A percentile compares a stretch with the other conserved stretches of the same genome.
Evolutionary conservation across 352 stramenopile genomes (phyloP).

Genomic region (Pythium pyrilobum): DNA sequence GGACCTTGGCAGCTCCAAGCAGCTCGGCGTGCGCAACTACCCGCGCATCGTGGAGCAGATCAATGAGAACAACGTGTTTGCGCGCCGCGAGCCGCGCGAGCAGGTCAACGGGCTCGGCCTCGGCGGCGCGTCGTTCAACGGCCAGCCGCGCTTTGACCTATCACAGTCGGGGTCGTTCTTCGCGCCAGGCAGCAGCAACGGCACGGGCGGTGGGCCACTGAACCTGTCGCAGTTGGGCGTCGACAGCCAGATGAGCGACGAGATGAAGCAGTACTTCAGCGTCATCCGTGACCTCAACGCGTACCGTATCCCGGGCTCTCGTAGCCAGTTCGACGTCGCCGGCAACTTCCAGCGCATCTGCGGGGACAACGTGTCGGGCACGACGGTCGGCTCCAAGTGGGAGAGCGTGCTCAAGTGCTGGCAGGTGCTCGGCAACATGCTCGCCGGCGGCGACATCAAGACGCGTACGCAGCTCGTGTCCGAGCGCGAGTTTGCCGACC

Average conservation of each 20-base stretch:
- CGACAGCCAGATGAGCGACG: conserved; percentile 68
- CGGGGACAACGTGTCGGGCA: conserved; percentile 46
- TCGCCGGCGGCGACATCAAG: conserved; percentile 47
- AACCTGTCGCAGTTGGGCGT: conserved; percentile 62
- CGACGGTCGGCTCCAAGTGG: conserved; percentile 60
- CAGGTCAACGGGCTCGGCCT: conserved; percentile 36
- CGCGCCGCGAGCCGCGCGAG: conserved; percentile 26
- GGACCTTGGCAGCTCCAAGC: conserved; percentile 56
- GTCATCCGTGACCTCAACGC: conserved; percentile 70
- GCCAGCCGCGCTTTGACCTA: conserved; percentile 47
- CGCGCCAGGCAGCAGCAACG: conserved; percentile 12
- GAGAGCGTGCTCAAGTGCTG: conserved; percentile 78
- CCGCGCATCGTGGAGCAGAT: conserved; percentile 45
- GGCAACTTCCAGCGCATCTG: conserved; percentile 50
- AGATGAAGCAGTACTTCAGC: conserved; percentile 79
- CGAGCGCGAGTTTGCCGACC: conserved; percentile 51
- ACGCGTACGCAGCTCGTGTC: conserved; percentile 33
- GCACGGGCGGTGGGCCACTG: conserved; percentile 22
- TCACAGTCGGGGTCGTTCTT: conserved; percentile 25
- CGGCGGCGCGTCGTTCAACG: conserved; percentile 37
- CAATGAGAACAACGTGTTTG: conserved; percentile 44
- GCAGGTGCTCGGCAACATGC: conserved; percentile 66
- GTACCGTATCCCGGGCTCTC: conserved; percentile 57
- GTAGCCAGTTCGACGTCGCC: conserved; percentile 68
- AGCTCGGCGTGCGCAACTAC: conserved; percentile 70